Base-by-base conservation (phyloP, 2,329 filamentous ascomycete species). In the Xenoacremonium recifei region DNA sequence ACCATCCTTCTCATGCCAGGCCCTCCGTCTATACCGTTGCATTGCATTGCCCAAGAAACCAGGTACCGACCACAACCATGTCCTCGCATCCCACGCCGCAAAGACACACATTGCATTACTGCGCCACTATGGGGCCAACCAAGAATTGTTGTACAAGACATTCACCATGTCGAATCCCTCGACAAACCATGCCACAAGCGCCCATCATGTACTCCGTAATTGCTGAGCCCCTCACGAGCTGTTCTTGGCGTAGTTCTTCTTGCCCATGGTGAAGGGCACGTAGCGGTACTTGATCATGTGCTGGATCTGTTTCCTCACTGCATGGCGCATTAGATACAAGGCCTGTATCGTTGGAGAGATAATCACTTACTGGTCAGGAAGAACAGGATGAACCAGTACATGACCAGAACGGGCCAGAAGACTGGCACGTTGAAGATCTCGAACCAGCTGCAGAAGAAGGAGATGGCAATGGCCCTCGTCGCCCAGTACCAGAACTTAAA, bases 201-300 rank as follows among this genome's bases (percentile, higher is more conserved):
- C n/a, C n/a, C n/a, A 27, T 27, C 23, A 27, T 9, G 23, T 27
- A 13, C n/a, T n/a, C 13, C 23, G 23, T 27, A 9, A 27, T 27
- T 37, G 31, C 30, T 25, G 23, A 31, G n/a, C 31, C 32, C 7
- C 43, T 53, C 60, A 70, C 40, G 70, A 69, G 70, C 71, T 82
- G 69, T 73, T 78, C 72, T 83, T 85, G 63, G 68, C 73, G 67
- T 93, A 95, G 63, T 80, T 84, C 51, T 87, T 77, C 80, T 96
- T 96, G 68, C 91, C 91, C 53, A 95, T 82, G 30, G 88, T 85
- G 73, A 96, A 96, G 30, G 91, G 90, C 21, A 96, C 90, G 65
- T 96, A 99, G 71, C 92, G 89, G 76, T 97, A 99, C 76, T 97
- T 99, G 79, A 99, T 92, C 93, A 99, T 99, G 73, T 97, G 93